Conservation (phyloP, 306 rosid genomes). For the Sicyos edulis region DNA sequence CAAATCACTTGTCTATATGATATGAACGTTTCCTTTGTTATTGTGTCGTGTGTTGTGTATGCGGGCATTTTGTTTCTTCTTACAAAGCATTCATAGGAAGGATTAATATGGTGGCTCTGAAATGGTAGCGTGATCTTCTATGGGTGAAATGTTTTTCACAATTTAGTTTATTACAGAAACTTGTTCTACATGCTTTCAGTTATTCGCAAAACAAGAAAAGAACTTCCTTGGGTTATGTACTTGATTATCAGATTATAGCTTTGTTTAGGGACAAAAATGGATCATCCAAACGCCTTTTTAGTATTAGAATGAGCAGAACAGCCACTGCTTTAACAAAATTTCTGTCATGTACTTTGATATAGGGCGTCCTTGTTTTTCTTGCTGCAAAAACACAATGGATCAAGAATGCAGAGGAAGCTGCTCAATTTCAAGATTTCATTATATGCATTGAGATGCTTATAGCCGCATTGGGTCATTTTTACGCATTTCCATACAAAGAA, state of each 20-base stretch:
- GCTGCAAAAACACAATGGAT: constrained; percentile 84
- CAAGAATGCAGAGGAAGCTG: constrained; percentile 82
- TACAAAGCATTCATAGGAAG: background rate
- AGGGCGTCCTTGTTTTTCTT: constrained; percentile 97
- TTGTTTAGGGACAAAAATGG: background rate
- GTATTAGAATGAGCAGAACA: constrained; percentile 6
- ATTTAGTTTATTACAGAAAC: background rate
- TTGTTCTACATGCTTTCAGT: background rate
- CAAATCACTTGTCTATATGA: background rate
- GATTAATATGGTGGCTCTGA: background rate
- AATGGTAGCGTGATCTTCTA: background rate
- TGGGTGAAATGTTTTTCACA: background rate
- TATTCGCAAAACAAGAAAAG: background rate
- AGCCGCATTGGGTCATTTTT: constrained; percentile 89
- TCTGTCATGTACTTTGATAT: constrained; percentile 29
- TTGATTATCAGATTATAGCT: background rate
- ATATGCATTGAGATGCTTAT: constrained; percentile 95
- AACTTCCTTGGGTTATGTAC: background rate
- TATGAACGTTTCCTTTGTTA: background rate
- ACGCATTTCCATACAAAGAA: constrained; percentile 98
- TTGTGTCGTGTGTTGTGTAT: background rate
- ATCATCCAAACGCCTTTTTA: background rate
- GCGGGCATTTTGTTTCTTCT: background rate
- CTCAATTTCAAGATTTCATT: constrained; percentile 76
- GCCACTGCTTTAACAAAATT: background rate